Percentiles rank a stretch among this genome's conserved stretches.
Evolutionary conservation across 306 rosid species (phyloP).

Genomic region (Quillaja saponaria): DNA sequence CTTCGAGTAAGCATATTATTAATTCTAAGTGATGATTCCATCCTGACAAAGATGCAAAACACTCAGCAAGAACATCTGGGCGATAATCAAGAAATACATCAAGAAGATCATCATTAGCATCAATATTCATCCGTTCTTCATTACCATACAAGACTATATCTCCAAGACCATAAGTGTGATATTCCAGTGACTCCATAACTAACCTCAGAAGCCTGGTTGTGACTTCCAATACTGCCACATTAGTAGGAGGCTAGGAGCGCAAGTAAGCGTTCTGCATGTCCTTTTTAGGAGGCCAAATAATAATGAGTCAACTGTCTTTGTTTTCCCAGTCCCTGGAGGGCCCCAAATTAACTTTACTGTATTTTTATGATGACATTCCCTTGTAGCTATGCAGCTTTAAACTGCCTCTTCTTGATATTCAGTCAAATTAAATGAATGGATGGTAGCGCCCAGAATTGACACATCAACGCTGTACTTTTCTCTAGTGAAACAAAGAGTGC

Average conservation of each 20-base stretch:
- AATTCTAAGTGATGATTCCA: slow-evolving; percentile 42
- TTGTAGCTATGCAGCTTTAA: slow-evolving; percentile 38
- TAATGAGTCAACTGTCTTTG: slow-evolving; percentile 36
- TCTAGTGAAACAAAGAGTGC: slow-evolving; percentile 35
- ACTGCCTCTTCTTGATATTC: slow-evolving; percentile 43
- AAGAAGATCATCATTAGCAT: slow-evolving; percentile 31
- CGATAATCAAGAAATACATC: slow-evolving; percentile 48
- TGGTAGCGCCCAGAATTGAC: slow-evolving; percentile 41
- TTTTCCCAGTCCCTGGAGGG: no score
- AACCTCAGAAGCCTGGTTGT: slow-evolving; percentile 39
- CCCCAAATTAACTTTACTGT: slow-evolving; percentile 45
- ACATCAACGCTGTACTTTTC: slow-evolving; percentile 29
- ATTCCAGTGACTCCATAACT: slow-evolving; percentile 32
- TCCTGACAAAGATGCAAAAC: slow-evolving; percentile 47
- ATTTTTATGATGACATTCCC: slow-evolving; percentile 40
- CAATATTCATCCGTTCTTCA: slow-evolving; percentile 34
- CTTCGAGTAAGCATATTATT: slow-evolving; percentile 35
- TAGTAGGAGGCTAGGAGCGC: slow-evolving; percentile 57
- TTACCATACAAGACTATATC: slow-evolving; percentile 44
- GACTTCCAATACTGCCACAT: slow-evolving; percentile 41
- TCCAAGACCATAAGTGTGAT: slow-evolving; percentile 45
- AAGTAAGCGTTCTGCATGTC: slow-evolving; percentile 45
- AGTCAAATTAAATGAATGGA: slow-evolving; percentile 41
- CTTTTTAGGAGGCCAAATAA: slow-evolving; percentile 35
- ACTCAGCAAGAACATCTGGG: slow-evolving; percentile 32